Percentiles rank a stretch among this genome's conserved stretches.
phyloP scores from a whole-genome alignment of 164 flowering plant genomes.

The Liquidambar formosana region DNA sequence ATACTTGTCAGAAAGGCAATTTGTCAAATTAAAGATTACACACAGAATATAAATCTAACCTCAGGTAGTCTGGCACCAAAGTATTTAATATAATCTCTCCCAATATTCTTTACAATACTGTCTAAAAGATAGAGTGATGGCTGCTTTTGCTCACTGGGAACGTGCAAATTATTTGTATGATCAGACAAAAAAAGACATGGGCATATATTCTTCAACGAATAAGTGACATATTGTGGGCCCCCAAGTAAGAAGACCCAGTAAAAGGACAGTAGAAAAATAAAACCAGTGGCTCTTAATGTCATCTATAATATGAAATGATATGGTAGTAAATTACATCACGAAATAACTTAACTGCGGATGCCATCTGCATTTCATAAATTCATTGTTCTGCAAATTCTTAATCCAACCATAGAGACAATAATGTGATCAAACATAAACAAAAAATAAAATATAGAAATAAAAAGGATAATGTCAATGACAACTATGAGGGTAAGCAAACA shows the following conservation, averaged over 20 bases:
- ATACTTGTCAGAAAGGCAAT: neutral
- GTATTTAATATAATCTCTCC: conserved; percentile 85
- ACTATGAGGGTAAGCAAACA: neutral
- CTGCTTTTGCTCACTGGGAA: conserved; percentile 89
- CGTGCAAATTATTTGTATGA: conserved; percentile 52
- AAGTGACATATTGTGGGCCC: neutral
- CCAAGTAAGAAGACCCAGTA: neutral
- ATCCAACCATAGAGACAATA: neutral
- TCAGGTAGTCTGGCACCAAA: conserved; percentile 86
- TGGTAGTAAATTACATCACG: neutral
- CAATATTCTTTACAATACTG: conserved; percentile 98
- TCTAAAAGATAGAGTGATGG: conserved; percentile 97
- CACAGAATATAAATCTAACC: conserved; percentile 50
- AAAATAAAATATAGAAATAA: neutral
- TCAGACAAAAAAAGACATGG: conserved; percentile 23
- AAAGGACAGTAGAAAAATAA: neutral
- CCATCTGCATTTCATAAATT: neutral
- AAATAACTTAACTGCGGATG: neutral
- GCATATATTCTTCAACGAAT: neutral
- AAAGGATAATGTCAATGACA: neutral
- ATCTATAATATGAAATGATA: neutral
- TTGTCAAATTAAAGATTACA: neutral
- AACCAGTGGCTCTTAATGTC: neutral
- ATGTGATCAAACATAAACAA: neutral
- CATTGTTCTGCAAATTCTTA: neutral